A percentile compares a stretch with the other conserved stretches of the same genome.
These are phyloP conservation scores for thale cress (Arabidopsis thaliana) DNA, from an alignment of 345 rosid genomes.

Conservation along the genomic window TAIR10.1 NC_003074.8:983501-984000, in stretches of 20 bases:
- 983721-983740: not conserved
- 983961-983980: no score
- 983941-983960: no score
- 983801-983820: conserved; percentile 12
- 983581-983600: not conserved
- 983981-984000: no score
- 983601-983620: not conserved
- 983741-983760: conserved; percentile 1
- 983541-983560: not conserved
- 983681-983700: not conserved
- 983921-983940: not conserved
- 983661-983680: conserved; percentile 6
- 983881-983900: no score
- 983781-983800: not conserved
- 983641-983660: conserved; percentile 21
- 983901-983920: no score
- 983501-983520: not conserved
- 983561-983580: conserved; percentile 14
- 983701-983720: not conserved
- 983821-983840: not conserved
- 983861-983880: no score
- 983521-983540: not conserved
- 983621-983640: conserved; percentile 1
- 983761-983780: not conserved
- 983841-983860: not conserved